Percentiles rank a stretch among this genome's conserved stretches.
Conservation (phyloP, 2,329 filamentous ascomycete species). For the Pseudogymnoascus sp. region DNA sequence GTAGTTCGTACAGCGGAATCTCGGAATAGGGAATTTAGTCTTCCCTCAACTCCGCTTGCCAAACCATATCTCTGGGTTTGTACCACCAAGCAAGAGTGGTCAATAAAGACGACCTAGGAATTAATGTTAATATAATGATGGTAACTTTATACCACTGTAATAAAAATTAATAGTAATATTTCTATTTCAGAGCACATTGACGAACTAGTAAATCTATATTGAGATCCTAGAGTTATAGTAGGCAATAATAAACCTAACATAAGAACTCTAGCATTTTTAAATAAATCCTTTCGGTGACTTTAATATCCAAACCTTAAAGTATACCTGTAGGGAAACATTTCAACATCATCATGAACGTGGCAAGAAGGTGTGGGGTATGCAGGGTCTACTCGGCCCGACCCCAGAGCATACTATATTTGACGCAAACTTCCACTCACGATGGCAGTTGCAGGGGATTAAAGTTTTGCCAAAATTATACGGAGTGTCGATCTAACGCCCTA, state of each 20-base stretch:
- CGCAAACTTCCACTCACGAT: not conserved
- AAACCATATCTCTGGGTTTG: not conserved
- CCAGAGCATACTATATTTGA: not conserved
- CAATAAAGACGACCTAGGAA: not conserved
- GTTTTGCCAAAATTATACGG: not conserved
- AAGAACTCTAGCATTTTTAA: not conserved
- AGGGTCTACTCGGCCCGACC: conserved; percentile 2
- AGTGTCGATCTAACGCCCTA: not conserved
- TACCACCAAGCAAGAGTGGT: not conserved
- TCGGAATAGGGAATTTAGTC: not conserved
- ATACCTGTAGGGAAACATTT: not conserved
- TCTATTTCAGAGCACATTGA: not conserved
- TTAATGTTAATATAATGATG: not conserved
- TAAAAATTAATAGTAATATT: not conserved
- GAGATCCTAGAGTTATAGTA: not conserved
- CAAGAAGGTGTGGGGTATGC: not conserved
- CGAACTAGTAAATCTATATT: not conserved
- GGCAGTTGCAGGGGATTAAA: not conserved
- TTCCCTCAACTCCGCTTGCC: not conserved
- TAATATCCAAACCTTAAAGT: not conserved
- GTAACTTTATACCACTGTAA: not conserved
- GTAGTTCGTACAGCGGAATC: not conserved
- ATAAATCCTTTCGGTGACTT: not conserved
- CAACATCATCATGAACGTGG: not conserved
- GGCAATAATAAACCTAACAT: not conserved